These are phyloP conservation scores for Lipomyces mesembrius DNA, from an alignment of 805 yeast species.

Conservation along the genomic window DNA sequence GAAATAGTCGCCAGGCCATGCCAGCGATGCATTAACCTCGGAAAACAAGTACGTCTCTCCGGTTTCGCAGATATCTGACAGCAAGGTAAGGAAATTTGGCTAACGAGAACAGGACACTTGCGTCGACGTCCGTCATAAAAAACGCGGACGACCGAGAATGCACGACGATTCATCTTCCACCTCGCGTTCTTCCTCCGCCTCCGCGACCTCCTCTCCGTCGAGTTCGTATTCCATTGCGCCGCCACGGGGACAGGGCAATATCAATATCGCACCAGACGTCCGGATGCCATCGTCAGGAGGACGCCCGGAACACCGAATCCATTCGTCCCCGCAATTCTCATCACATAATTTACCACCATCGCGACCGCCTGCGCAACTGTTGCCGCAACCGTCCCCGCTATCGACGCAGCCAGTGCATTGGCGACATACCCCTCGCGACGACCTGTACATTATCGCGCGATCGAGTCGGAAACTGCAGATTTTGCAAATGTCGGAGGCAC, in stretches of 20 bases:
- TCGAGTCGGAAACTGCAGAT: not conserved
- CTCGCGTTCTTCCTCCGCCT: not conserved
- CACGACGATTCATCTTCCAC: slow-evolving; percentile 7
- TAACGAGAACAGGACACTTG: slow-evolving; percentile 14
- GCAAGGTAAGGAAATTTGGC: not conserved
- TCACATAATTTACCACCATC: not conserved
- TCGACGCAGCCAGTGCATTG: not conserved
- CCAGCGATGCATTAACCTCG: slow-evolving; percentile 25
- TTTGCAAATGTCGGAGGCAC: not conserved
- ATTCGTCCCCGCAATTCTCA: not conserved
- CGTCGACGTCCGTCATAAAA: slow-evolving; percentile 29
- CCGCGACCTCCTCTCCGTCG: slow-evolving; percentile 1
- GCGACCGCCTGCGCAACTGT: too few species aligned
- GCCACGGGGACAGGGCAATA: too few species aligned
- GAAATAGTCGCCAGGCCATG: slow-evolving; percentile 22
- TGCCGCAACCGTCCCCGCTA: not conserved
- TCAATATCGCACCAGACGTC: too few species aligned
- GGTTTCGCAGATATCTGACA: not conserved
- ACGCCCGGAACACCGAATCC: not conserved
- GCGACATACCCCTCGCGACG: not conserved
- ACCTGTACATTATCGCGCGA: not conserved
- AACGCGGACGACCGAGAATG: slow-evolving; percentile 29
- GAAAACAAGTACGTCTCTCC: slow-evolving; percentile 15
- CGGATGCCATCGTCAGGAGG: not conserved
- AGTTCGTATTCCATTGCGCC: not conserved